phyloP scores from a whole-genome alignment of 2,329 filamentous ascomycete genomes.

The Aureobasidium leucospermi region DNA sequence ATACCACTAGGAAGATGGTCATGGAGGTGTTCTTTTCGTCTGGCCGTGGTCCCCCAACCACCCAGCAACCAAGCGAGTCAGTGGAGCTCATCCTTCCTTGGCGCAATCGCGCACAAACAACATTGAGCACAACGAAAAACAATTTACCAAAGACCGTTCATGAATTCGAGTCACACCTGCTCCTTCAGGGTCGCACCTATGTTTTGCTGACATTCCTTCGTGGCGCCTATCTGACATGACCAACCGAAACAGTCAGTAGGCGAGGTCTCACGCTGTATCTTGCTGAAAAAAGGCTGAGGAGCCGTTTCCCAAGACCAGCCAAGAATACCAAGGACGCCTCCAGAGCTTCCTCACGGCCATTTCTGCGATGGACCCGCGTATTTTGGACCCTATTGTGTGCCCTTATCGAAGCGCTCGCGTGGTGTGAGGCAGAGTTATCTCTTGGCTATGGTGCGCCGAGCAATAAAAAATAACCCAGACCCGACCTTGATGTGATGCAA shows the following conservation, averaged over 20 bases:
- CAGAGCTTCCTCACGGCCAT: background rate
- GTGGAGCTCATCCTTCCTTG: constrained; percentile 5
- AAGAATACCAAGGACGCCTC: constrained; percentile 1
- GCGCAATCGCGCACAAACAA: background rate
- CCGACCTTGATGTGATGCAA: background rate
- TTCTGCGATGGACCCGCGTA: background rate
- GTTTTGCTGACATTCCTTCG: background rate
- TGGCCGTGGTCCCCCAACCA: background rate
- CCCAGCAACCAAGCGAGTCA: background rate
- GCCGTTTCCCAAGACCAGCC: constrained; percentile 3
- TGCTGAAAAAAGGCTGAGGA: background rate
- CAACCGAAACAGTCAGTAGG: constrained; percentile 4
- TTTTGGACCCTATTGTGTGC: background rate
- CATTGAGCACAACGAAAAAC: background rate
- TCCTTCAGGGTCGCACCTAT: background rate
- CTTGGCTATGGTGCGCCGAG: background rate
- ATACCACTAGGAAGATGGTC: background rate
- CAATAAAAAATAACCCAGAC: background rate
- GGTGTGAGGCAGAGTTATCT: background rate
- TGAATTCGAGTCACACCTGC: background rate
- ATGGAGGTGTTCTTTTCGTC: background rate
- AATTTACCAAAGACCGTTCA: background rate
- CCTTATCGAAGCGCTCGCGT: constrained; percentile 10
- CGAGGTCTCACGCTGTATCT: background rate
- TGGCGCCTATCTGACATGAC: constrained; percentile 6